Conservation (phyloP, 2,329 filamentous ascomycete genomes). For the Sporothrix phasma region DNA sequence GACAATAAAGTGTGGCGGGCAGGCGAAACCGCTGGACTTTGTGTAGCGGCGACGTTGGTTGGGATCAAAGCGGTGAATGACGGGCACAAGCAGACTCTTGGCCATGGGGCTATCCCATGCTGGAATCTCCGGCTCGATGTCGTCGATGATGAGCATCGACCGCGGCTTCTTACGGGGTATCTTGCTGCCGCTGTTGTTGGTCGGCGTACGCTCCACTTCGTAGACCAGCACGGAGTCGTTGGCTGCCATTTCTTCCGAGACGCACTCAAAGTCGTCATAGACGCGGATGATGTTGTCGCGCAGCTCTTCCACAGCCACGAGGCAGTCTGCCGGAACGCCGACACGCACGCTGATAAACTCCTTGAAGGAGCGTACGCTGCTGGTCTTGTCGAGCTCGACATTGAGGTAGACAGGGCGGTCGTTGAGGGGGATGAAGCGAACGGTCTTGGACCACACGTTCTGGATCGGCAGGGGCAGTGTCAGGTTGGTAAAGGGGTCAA, state of each 20-base stretch:
- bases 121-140: conserved; percentile 38
- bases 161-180: conserved; percentile 36
- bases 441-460: conserved; percentile 63
- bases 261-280: conserved; percentile 57
- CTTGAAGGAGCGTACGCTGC: conserved; percentile 58
- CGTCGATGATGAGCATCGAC: conserved; percentile 42
- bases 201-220: conserved; percentile 70
- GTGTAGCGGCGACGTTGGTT: conserved; percentile 14
- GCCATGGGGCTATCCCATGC: conserved; percentile 51
- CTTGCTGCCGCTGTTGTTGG: conserved; percentile 58
- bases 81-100: conserved; percentile 59
- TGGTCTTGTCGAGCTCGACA: conserved; percentile 72
- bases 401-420: conserved; percentile 60
- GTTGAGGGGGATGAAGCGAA: conserved; percentile 70
- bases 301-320: conserved; percentile 80
- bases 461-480: conserved; percentile 85
- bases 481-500: conserved; percentile 93
- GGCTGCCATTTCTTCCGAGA: conserved; percentile 60
- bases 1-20: conserved; percentile 60
- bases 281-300: conserved; percentile 78
- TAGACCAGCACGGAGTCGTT: conserved; percentile 60
- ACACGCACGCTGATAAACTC: conserved; percentile 58
- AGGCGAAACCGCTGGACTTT: conserved; percentile 20
- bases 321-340: conserved; percentile 50
- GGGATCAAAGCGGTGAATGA: conserved; percentile 50